These are phyloP conservation scores for Hymenoscyphus scutula DNA, from an alignment of 2,329 filamentous ascomycete species.

Conservation along the genomic window DNA sequence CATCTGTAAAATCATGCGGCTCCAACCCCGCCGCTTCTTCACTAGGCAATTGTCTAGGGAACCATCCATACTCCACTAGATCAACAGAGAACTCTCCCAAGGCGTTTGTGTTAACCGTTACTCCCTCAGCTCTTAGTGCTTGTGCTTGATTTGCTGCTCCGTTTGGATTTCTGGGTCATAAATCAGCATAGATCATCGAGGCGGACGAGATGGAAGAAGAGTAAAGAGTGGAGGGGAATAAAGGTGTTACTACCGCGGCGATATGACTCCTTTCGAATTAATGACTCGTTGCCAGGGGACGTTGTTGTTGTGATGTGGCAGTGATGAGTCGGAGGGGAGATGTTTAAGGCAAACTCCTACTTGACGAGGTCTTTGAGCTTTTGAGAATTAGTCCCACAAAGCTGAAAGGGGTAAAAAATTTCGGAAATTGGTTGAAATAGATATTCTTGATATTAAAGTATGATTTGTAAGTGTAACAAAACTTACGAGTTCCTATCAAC, in stretches of 20 bases:
- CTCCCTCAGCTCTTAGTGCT: constrained; percentile 37
- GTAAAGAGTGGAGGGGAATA: no score
- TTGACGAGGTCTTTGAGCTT: constrained; percentile 73
- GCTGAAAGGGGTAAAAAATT: background rate
- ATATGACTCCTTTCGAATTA: constrained; percentile 82
- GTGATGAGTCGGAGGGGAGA: constrained; percentile 55
- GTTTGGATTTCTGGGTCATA: constrained; percentile 31
- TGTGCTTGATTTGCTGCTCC: constrained; percentile 38
- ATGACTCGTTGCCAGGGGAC: constrained; percentile 96
- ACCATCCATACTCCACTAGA: constrained; percentile 40
- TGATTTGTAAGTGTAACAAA: background rate
- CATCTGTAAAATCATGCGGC: constrained; percentile 23
- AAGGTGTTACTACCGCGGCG: constrained; percentile 60
- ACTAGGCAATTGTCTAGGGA: constrained; percentile 40
- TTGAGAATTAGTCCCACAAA: background rate
- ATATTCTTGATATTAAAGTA: no score
- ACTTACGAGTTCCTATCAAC: constrained; percentile 69
- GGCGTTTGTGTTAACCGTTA: constrained; percentile 35
- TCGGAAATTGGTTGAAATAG: background rate
- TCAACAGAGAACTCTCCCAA: constrained; percentile 38
- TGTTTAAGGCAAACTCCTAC: constrained; percentile 90
- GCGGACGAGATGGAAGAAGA: background rate
- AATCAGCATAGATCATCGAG: background rate
- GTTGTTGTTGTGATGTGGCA: constrained; percentile 67
- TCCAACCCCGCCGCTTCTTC: constrained; percentile 29